Evolutionary conservation across 208 protist species (phyloP), one percentile per base, ranked within the genome.

Genomic region (Paratrypanosoma confusum): DNA sequence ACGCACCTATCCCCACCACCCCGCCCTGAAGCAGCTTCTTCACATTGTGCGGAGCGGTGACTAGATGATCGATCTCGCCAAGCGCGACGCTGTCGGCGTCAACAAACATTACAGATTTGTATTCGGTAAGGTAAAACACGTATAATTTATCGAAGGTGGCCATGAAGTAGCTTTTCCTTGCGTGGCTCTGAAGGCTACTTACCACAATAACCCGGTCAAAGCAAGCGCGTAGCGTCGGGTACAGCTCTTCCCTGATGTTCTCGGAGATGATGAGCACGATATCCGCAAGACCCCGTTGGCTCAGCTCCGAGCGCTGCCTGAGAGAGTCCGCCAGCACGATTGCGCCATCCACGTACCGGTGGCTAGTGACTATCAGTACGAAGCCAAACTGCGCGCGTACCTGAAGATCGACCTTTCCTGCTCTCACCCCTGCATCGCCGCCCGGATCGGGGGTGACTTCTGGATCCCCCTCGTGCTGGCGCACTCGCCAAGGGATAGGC

Each of bases 121-220:
- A 65, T n/a, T 65, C 57, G 11, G 33, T 25, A 23, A 59, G 31
- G 32, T 39, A 31, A 25, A 36, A 65, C 32, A 65, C 26, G 39
- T 65, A 65, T 31, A 57, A 44, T 29, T 65, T 65, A 31, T 65
- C 57, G 50, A 65, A 65, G 11, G 57, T 65, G 17, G 34, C 25
- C 20, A 39, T 58, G 33, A 39, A 65, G 27, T 34, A 17, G 33
- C 49, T 57, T 11, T 58, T 65, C 18, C 7, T 14, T 20, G 57
- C 38, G 10, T 23, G 46, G 24, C 28, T 27, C 38, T 49, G 37
- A 11, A 65, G 16, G 5, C 36, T 40, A 27, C 31, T 2, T 37
- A 59, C 48, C 23, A 65, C 50, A 22, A 53, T 40, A 24, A 65
- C 57, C 5, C 42, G 20, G 46, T 58, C 50, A 41, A 57, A 65